phyloP scores from a whole-genome alignment of 2,329 filamentous ascomycete species.

The Epichloe uncinata region DNA sequence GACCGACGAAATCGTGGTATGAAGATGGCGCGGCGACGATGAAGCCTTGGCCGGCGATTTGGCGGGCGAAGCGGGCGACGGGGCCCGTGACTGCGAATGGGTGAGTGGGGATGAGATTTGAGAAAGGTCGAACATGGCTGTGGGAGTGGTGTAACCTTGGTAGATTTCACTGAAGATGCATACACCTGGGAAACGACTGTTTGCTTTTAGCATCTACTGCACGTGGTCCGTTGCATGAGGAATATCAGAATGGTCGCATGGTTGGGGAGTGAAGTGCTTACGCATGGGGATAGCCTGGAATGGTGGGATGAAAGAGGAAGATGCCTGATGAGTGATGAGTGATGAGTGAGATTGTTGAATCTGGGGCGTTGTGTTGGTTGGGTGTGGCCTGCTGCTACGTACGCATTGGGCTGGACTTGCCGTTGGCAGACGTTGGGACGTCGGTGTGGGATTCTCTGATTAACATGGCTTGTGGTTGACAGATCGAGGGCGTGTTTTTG shows the following conservation, averaged over 20 bases:
- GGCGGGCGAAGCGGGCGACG: constrained; percentile 75
- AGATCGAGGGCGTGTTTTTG: too few species aligned
- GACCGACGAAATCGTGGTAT: constrained; percentile 86
- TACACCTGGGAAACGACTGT: constrained; percentile 67
- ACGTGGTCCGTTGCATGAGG: too few species aligned
- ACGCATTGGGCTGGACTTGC: constrained; percentile 43
- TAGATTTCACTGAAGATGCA: constrained; percentile 91
- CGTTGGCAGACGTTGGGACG: constrained; percentile 36
- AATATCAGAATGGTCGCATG: too few species aligned
- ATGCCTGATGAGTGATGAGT: constrained; percentile 55
- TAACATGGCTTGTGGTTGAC: constrained; percentile 25
- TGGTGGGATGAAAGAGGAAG: constrained; percentile 75
- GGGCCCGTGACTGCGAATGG: constrained; percentile 65
- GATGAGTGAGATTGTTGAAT: constrained; percentile 3
- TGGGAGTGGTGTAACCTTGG: constrained; percentile 58
- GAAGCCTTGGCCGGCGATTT: constrained; percentile 86
- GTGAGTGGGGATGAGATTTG: too few species aligned
- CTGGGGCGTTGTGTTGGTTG: not conserved
- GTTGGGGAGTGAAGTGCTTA: constrained; percentile 29
- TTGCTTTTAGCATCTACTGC: not conserved
- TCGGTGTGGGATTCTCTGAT: constrained; percentile 41
- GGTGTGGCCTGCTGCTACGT: constrained; percentile 7
- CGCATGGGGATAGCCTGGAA: constrained; percentile 77
- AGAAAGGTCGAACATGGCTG: too few species aligned
- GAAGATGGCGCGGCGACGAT: constrained; percentile 83